Evolutionary conservation across 1,284 basidiomycete genomes (phyloP), one percentile per base, ranked within the genome.

Genomic region (Pholiota adiposa): DNA sequence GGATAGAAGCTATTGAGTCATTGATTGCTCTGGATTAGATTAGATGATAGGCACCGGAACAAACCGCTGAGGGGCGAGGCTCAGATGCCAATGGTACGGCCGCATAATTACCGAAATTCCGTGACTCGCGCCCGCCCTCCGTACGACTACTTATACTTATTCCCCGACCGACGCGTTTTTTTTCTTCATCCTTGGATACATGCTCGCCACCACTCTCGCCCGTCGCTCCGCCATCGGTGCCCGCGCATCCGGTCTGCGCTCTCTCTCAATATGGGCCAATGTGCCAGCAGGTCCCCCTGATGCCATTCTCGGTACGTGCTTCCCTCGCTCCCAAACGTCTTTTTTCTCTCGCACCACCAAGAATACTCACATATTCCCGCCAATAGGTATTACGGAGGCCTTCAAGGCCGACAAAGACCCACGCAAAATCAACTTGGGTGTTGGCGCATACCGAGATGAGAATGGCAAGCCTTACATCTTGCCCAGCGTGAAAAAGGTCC

Each of bases 391-490:
- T 60, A 90, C 92, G 41, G 96, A 97, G 77, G 95, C 96, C 25
- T 97, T 96, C 86, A 98, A 97, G 82, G 91, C 92, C 58, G 94
- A 97, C 85, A 88, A 88, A 68, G 87, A 92, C 73, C 80, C 93
- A 19, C 88, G 89, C 70, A 99, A 99, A 79, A 98, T 98, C 75
- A 99, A 99, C 82, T 84, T 99, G 59, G 97, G 97, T 74, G 95
- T 96, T 65, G 94, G 94, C 73, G 92, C 92, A 19, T 94, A 99
- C 86, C 88, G 97, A 65, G 96, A 99, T 71, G 94, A 87, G 67
- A 83, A 92, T 63, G 97, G 97, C 63, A 98, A 98, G 82, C 96
- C 97, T 4, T 99, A 96, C 76, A 89, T 99, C 56, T 84, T 99
- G 57, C 88, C 85, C 56, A 91, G 91, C 55, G 97, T 99, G 59